Conservation (phyloP, 1,284 basidiomycete species). For the Pseudozyma tsukubaensis region DNA sequence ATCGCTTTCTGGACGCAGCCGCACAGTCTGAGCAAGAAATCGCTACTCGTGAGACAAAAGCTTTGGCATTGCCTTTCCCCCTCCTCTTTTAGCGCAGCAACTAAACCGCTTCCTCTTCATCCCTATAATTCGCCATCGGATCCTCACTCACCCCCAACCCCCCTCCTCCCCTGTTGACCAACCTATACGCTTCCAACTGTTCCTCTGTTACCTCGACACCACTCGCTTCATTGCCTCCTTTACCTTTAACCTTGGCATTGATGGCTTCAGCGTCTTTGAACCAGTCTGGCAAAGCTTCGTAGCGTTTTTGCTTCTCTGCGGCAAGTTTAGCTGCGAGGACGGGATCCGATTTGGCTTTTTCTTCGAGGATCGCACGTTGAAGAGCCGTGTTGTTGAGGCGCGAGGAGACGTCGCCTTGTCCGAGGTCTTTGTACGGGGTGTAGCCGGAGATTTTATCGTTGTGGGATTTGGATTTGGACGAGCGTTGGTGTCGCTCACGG, state of each 20-base stretch:
- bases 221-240: conserved; percentile 65
- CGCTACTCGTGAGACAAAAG: no score
- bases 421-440: conserved; percentile 12
- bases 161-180: conserved; percentile 70
- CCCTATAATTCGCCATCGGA: conserved; percentile 87
- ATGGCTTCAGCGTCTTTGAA: conserved; percentile 47
- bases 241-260: conserved; percentile 55
- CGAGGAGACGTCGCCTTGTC: conserved; percentile 10
- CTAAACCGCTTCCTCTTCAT: conserved; percentile 69
- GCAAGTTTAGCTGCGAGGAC: conserved; percentile 20
- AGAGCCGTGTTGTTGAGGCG: conserved; percentile 42
- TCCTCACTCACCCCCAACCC: conserved; percentile 77
- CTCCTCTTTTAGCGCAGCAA: background rate
- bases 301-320: background rate
- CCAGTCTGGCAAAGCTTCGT: conserved; percentile 52
- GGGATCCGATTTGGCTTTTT: conserved; percentile 34
- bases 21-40: no score
- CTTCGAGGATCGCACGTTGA: conserved; percentile 31
- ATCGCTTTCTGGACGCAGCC: no score
- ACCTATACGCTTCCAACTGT: conserved; percentile 88
- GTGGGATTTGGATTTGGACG: background rate
- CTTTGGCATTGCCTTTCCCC: background rate
- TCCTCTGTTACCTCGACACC: conserved; percentile 86
- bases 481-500: background rate
- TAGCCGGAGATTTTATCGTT: background rate